Base-by-base conservation (phyloP, 257 asterid genomes). In the Fraxinus excelsior region DNA sequence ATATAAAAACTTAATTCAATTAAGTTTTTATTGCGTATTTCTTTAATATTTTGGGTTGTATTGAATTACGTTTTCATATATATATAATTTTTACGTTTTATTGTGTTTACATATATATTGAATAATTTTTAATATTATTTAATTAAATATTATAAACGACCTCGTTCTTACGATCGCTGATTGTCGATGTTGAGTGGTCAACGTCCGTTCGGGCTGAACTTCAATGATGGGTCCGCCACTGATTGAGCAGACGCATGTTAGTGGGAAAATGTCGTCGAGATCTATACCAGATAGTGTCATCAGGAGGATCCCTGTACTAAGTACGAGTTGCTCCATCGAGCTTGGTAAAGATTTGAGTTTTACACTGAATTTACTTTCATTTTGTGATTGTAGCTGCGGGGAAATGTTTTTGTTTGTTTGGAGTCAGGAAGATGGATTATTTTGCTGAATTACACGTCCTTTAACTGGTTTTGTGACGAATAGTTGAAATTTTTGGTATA, bases 281-380 rank as follows among this genome's bases (percentile, higher is more conserved):
- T 96, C 99, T 7, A 84, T 96, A 74, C 91, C 98, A 0, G 99
- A 96, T 21, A 88, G 87, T 82, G 81, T 96, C 62, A 90, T 87
- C 60, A 88, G 82, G 99, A 93, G 89, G 99, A 96, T 83, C 99
- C 99, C 66, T 78, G 82, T 53, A 88, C 94, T 19, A 96, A 93
- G 87, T 96, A 96, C 80, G 97, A 96, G 82, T 83, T 96, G 88
- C 97, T 93, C 53, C 97, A 96, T 66, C n/a, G 97, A 93, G 85
- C 99, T 96, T 60, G 98, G 99, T 93, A 90, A 88, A 81, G 2
- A 74, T 82, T 76, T 53, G 58, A 65, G 67, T 64, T 82, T 66
- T 35, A 4, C n/a, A 26, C 4, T 29, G 67, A 49, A 40, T 79
- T 40, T 38, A 28, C 35, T 71, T 38, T 44, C 32, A 32, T n/a